A percentile compares a stretch with the other conserved stretches of the same genome.
Conservation (phyloP, 441 rosid species). For the Adansonia grandidieri region DNA sequence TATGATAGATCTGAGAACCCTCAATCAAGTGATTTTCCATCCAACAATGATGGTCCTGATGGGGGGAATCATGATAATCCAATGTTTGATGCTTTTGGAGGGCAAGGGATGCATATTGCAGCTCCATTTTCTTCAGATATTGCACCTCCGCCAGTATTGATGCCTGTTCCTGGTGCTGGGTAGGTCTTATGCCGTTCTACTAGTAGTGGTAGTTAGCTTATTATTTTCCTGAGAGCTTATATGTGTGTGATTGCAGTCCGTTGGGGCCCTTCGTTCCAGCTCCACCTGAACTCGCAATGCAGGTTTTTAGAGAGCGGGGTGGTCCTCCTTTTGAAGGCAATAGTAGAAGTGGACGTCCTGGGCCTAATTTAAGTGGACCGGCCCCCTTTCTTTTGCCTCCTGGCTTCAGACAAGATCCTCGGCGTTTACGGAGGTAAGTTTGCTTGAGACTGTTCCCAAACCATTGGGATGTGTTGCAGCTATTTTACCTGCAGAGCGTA, state of each 20-base stretch:
- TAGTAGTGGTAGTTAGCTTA: neutral
- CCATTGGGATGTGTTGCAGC: neutral
- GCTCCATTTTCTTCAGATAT: constrained; percentile 79
- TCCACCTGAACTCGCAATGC: constrained; percentile 97
- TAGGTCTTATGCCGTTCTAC: constrained; percentile 42
- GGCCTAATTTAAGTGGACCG: constrained; percentile 63
- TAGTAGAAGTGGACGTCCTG: constrained; percentile 71
- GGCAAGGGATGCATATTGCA: constrained; percentile 73
- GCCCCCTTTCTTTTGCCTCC: constrained; percentile 80
- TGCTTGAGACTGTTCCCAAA: neutral
- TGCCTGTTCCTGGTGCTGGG: constrained; percentile 99
- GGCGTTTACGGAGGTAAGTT: constrained; percentile 86
- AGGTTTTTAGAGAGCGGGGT: constrained; percentile 86
- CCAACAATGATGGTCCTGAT: constrained; percentile 67
- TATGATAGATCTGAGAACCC: constrained; percentile 75
- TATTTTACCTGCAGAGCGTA: neutral
- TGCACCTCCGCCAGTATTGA: constrained; percentile 89
- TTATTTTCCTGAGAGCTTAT: constrained; percentile 28
- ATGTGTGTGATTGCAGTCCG: constrained; percentile 66
- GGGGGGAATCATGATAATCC: constrained; percentile 65
- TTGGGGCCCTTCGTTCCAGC: constrained; percentile 99
- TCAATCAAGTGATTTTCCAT: constrained; percentile 60
- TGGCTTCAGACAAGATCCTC: constrained; percentile 95
- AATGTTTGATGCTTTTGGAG: constrained; percentile 72
- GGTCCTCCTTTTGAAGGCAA: constrained; percentile 80